Base-by-base conservation (phyloP, 2,329 filamentous ascomycete species). In the Aspergillus felis region DNA sequence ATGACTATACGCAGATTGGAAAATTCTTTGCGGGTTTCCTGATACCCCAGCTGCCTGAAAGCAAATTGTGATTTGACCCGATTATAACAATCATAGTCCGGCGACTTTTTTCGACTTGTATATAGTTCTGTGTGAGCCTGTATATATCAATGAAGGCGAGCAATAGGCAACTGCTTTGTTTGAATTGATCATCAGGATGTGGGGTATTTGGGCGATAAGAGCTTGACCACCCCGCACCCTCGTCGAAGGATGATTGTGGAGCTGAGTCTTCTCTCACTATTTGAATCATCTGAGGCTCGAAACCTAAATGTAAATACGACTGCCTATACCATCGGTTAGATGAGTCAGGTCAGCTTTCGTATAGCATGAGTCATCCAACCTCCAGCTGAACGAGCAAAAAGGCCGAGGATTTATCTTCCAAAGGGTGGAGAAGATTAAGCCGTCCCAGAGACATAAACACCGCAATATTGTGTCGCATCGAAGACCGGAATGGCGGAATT, bases 1-100 rank as follows among this genome's bases (percentile, higher is more conserved):
- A 70, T 14, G 69, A 76, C 14, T 68, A 69, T 55, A 51, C 58
- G 20, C 57, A 69, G 32, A 66, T 77, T 48, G 70, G 70, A 17
- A 56, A 64, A 0, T 76, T 76, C 56, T 76, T 77, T 51, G 61
- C 61, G 9, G 68, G 68, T 12, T 76, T 75, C 32, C 55, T 73
- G 35, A 59, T 64, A 32, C 56, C 59, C 2, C 65, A 65, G 58
- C n/a, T 51, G 17, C 12, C 55, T n/a, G 61, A 28, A 27, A 58
- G 54, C 20, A 61, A 57, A 32, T 24, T 60, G 44, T 64, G 27
- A n/a, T 17, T 38, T 32, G 41, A 48, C 32, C 22, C 14, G 14
- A 38, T 38, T 35, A 38, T n/a, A 38, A 7, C 5, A 17, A 17
- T 10, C 42, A 46, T 46, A 24, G 4, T 20, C 9, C 42, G 6